Percentiles rank a stretch among this genome's conserved stretches.
Conservation (phyloP, 768 basidiomycete genomes). For the Filobasidium wieringae region DNA sequence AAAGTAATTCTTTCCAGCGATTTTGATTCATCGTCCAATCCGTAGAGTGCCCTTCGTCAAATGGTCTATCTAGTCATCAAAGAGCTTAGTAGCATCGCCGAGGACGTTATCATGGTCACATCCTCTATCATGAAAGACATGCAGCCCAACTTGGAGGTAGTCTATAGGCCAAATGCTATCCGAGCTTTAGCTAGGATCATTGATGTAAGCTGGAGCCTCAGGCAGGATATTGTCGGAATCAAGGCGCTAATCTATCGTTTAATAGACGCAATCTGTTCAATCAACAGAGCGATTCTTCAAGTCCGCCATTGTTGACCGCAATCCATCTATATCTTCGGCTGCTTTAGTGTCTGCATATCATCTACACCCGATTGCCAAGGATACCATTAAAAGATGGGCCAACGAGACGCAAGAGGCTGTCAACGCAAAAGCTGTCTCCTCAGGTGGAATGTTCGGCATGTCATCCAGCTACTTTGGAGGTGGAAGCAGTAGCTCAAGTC, state of each 20-base stretch:
- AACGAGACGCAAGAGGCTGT: constrained; percentile 97
- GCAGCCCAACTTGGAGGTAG: constrained; percentile 97
- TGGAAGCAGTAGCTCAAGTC: constrained; percentile 47
- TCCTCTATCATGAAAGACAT: constrained; percentile 99
- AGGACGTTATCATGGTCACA: constrained; percentile 99
- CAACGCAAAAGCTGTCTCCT: constrained; percentile 63
- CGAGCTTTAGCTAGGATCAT: constrained; percentile 91
- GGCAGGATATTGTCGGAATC: no score
- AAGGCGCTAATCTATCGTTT: not conserved
- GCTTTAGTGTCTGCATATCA: constrained; percentile 96
- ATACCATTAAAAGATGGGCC: constrained; percentile 98
- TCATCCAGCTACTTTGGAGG: constrained; percentile 27
- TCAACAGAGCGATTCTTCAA: constrained; percentile 99
- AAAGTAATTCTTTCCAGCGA: not conserved
- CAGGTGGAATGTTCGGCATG: constrained; percentile 46
- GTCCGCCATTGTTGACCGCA: constrained; percentile 94
- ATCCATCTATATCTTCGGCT: constrained; percentile 87
- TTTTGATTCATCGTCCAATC: no score
- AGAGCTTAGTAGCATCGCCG: constrained; percentile 85
- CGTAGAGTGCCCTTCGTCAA: constrained; percentile 63
- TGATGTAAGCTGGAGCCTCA: constrained; percentile 73
- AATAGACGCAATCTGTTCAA: constrained; percentile 49
- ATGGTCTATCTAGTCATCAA: constrained; percentile 98
- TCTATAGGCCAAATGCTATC: constrained; percentile 95
- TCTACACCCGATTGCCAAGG: constrained; percentile 81